These are phyloP conservation scores for Gaillardinia entomophila DNA, from an alignment of 805 yeast genomes.

Conservation along the genomic window DNA sequence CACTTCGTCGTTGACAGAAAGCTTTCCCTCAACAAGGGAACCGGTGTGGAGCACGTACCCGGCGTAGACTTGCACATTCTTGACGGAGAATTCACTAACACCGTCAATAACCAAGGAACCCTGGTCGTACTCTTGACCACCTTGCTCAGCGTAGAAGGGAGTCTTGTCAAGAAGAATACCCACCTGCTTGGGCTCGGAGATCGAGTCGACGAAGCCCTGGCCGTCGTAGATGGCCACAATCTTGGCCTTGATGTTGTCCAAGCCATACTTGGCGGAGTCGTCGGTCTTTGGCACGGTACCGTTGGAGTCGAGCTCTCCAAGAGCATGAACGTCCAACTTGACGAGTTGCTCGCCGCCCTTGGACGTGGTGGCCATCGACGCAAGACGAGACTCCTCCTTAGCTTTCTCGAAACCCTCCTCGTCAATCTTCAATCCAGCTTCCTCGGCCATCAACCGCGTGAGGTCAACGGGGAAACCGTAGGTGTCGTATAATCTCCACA, in stretches of 20 bases:
- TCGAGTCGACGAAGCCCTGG: constrained; percentile 48
- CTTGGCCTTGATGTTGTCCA: constrained; percentile 62
- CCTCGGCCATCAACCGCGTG: constrained; percentile 98
- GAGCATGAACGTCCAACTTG: constrained; percentile 87
- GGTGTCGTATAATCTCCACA: constrained; percentile 97
- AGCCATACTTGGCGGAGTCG: constrained; percentile 72
- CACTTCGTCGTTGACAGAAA: constrained; percentile 62
- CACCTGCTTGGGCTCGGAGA: constrained; percentile 40
- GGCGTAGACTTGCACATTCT: constrained; percentile 86
- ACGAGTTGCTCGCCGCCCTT: constrained; percentile 51
- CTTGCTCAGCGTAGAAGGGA: constrained; percentile 97
- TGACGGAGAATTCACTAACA: constrained; percentile 78
- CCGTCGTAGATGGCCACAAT: constrained; percentile 71
- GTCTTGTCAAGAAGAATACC: constrained; percentile 87
- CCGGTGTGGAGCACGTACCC: constrained; percentile 98
- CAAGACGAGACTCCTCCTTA: constrained; percentile 82
- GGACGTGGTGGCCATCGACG: constrained; percentile 79
- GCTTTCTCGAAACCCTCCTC: constrained; percentile 91
- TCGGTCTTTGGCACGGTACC: constrained; percentile 70
- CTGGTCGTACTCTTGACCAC: constrained; percentile 97
- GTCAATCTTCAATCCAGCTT: constrained; percentile 87
- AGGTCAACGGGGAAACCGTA: constrained; percentile 99
- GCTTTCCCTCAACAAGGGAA: constrained; percentile 64
- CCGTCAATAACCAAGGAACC: constrained; percentile 92
- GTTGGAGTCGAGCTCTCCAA: constrained; percentile 61